A percentile compares a stretch with the other conserved stretches of the same genome.
Conservation (phyloP, 2,329 filamentous ascomycete genomes). For the Phialophora expanda region DNA sequence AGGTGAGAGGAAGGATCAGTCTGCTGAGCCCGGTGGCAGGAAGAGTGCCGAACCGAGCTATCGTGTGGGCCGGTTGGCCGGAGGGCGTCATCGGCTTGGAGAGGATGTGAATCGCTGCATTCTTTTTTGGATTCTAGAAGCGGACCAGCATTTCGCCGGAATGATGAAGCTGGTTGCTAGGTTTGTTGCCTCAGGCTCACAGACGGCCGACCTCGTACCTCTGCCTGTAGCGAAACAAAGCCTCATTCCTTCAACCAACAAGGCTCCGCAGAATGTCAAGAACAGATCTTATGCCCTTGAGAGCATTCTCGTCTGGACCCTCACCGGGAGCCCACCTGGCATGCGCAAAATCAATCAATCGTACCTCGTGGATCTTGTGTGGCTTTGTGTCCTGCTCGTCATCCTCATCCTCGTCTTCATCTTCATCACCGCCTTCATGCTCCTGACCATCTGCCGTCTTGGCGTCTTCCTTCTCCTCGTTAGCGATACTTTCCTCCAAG, state of each 20-base stretch:
- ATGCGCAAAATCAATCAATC: conserved; percentile 97
- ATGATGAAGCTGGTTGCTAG: not conserved
- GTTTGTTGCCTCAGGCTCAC: not conserved
- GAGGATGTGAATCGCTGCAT: conserved; percentile 48
- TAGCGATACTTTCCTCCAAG: conserved; percentile 52
- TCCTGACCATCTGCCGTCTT: conserved; percentile 36
- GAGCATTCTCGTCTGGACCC: conserved; percentile 83
- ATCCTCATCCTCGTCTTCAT: conserved; percentile 40
- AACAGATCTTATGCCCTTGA: conserved; percentile 75
- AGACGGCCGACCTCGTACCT: not conserved
- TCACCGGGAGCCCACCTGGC: conserved; percentile 80
- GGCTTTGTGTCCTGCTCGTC: conserved; percentile 54
- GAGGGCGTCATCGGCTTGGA: conserved; percentile 81
- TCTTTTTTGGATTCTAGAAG: not conserved
- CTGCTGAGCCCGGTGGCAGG: conserved; percentile 84
- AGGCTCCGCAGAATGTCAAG: conserved; percentile 70
- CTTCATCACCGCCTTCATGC: conserved; percentile 22
- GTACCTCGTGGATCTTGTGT: conserved; percentile 76
- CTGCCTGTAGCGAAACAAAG: not conserved
- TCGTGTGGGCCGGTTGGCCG: conserved; percentile 86
- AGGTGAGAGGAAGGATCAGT: conserved; percentile 77
- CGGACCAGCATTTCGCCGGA: not conserved
- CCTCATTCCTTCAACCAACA: not conserved
- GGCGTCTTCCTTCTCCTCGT: conserved; percentile 45
- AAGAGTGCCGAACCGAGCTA: conserved; percentile 75